Percentiles rank a stretch among this genome's conserved stretches.
These are phyloP conservation scores for Pseudohyphozyma bogoriensis DNA, from an alignment of 768 basidiomycete genomes.

Conservation along the genomic window DNA sequence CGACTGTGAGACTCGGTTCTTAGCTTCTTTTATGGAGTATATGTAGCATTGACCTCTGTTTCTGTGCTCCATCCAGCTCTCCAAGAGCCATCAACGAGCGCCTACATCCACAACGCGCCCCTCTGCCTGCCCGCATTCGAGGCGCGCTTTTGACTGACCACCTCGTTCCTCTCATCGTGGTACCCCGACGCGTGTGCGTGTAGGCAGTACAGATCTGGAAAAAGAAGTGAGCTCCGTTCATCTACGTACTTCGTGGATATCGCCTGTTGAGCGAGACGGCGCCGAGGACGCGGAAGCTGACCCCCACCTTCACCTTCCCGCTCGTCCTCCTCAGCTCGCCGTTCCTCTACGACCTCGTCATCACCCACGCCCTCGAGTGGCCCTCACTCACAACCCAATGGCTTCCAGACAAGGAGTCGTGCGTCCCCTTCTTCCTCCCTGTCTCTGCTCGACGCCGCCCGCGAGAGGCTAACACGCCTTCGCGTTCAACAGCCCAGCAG, in stretches of 20 bases:
- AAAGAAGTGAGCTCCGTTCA: slow-evolving; percentile 28
- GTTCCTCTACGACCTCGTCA: slow-evolving; percentile 92
- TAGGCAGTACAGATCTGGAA: slow-evolving; percentile 34
- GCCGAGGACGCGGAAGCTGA: no score
- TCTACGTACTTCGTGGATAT: neutral
- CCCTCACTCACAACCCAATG: slow-evolving; percentile 95
- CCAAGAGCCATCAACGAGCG: slow-evolving; percentile 32
- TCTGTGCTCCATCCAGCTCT: slow-evolving; percentile 3
- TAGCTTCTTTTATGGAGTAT: neutral
- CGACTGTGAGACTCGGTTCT: slow-evolving; percentile 11
- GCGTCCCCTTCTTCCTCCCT: slow-evolving; percentile 35
- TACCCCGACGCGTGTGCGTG: no score
- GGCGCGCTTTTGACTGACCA: no score
- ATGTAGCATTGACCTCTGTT: neutral
- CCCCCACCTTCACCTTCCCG: no score
- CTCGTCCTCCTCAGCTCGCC: no score
- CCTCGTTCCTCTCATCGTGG: neutral
- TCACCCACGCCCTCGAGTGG: slow-evolving; percentile 97
- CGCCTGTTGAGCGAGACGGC: no score
- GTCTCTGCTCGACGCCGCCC: no score
- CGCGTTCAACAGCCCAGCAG: slow-evolving; percentile 54
- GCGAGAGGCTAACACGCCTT: slow-evolving; percentile 2
- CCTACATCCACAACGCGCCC: neutral
- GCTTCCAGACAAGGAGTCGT: slow-evolving; percentile 96
- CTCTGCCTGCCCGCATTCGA: neutral